Percentiles rank a stretch among this genome's conserved stretches.
These are phyloP conservation scores for Leishmania aethiopica DNA, from an alignment of 208 protist species.

Conservation along the genomic window DNA sequence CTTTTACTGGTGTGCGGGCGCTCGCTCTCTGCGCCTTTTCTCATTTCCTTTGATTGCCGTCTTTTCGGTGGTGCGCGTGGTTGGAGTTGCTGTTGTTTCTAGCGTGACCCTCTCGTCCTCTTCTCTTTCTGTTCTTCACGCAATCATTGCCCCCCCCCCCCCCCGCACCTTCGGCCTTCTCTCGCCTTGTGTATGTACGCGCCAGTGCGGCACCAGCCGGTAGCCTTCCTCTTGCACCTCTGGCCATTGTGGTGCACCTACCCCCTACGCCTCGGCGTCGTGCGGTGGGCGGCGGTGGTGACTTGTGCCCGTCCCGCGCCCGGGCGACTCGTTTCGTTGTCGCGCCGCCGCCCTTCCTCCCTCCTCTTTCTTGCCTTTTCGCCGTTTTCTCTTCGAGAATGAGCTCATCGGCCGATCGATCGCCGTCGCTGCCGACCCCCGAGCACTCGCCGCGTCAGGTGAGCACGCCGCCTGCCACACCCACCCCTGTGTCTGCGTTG, in stretches of 20 bases:
- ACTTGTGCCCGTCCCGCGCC: not conserved
- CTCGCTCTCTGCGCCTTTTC: not conserved
- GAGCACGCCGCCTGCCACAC: too few relatives aligned
- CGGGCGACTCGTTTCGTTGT: not conserved
- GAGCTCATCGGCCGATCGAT: not conserved
- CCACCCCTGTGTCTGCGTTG: not conserved
- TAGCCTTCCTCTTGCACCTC: not conserved
- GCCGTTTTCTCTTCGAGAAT: not conserved
- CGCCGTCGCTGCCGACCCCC: not conserved
- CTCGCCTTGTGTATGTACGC: not conserved
- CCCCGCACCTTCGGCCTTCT: not conserved
- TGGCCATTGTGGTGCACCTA: not conserved
- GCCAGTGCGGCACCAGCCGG: not conserved
- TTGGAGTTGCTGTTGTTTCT: not conserved
- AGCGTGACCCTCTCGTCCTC: not conserved
- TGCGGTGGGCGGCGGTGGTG: not conserved
- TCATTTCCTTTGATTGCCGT: not conserved
- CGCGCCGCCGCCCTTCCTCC: not conserved
- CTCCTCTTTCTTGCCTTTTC: not conserved
- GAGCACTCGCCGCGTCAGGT: slow-evolving; percentile 3
- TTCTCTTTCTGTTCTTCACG: not conserved
- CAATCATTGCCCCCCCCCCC: not conserved
- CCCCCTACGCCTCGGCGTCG: not conserved
- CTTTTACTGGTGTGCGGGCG: not conserved
- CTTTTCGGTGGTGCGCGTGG: not conserved